These are phyloP conservation scores for Aspergillus tamarii DNA, from an alignment of 2,329 filamentous ascomycete genomes.

Conservation along the genomic window DNA sequence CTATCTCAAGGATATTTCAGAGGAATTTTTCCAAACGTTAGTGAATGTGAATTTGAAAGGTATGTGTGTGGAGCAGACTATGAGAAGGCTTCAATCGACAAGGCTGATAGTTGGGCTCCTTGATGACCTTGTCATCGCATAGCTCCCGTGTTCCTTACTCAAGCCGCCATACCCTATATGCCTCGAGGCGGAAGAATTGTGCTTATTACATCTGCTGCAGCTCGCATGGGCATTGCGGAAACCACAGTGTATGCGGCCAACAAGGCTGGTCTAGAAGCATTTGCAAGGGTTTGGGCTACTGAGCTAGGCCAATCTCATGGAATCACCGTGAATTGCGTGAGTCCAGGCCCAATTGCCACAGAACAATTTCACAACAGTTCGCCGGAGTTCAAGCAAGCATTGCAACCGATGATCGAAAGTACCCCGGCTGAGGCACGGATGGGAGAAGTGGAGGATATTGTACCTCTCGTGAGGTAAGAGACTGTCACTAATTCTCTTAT, in stretches of 20 bases:
- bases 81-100: too few relatives aligned
- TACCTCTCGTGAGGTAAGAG: background rate
- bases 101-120: too few relatives aligned
- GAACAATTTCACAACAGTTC: background rate
- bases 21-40: background rate
- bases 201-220: background rate
- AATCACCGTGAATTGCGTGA: slow-evolving; percentile 8
- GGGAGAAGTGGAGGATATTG: background rate
- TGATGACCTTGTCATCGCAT: background rate
- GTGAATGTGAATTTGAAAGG: background rate
- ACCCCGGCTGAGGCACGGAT: background rate
- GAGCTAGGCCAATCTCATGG: slow-evolving; percentile 10
- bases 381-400: background rate
- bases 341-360: slow-evolving; percentile 10
- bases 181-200: background rate
- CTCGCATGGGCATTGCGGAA: background rate
- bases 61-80: background rate
- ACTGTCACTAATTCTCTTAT: background rate
- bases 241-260: background rate
- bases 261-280: background rate
- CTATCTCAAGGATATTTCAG: background rate
- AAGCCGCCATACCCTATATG: background rate
- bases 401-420: background rate
- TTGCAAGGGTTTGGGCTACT: slow-evolving; percentile 6
- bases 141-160: background rate